phyloP scores from a whole-genome alignment of 305 asterid species.

The Fraxinus greggii region DNA sequence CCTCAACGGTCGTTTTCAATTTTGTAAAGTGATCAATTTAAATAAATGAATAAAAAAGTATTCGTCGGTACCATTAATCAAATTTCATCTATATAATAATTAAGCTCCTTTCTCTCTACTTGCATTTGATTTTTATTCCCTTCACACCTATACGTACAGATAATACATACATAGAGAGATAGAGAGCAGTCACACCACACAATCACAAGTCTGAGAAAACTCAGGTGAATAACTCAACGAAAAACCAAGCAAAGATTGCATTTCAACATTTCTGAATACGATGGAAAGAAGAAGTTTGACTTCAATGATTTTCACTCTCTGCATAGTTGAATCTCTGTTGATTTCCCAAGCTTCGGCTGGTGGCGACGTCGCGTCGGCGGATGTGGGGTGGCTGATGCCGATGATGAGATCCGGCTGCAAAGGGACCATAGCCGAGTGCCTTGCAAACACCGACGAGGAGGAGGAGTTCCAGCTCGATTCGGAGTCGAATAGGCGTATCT shows the following conservation, averaged over 20 bases:
- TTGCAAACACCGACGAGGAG: slow-evolving; percentile 23
- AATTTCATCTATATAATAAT: not conserved
- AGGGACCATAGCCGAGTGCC: slow-evolving; percentile 62
- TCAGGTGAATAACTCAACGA: not conserved
- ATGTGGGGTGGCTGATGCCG: slow-evolving; percentile 38
- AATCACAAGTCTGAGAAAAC: not conserved
- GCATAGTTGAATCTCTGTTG: slow-evolving; percentile 25
- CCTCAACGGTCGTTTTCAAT: not conserved
- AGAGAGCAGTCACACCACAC: not conserved
- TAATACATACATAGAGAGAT: not conserved
- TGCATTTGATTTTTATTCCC: not conserved
- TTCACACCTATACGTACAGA: not conserved
- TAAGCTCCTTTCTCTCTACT: not conserved
- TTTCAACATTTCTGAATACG: not conserved
- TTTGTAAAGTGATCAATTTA: not conserved
- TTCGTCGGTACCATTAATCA: not conserved
- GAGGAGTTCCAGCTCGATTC: slow-evolving; percentile 56
- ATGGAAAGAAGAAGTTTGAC: not conserved
- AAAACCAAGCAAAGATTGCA: not conserved
- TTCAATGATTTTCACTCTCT: slow-evolving; percentile 17
- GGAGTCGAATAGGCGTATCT: slow-evolving; percentile 57
- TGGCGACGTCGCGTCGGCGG: slow-evolving; percentile 30
- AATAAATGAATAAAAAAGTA: not conserved
- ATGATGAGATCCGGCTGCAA: slow-evolving; percentile 51
- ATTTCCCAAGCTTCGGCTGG: slow-evolving; percentile 34